Evolutionary conservation across 441 rosid species (phyloP).

Genomic region (Erodium texanum): DNA sequence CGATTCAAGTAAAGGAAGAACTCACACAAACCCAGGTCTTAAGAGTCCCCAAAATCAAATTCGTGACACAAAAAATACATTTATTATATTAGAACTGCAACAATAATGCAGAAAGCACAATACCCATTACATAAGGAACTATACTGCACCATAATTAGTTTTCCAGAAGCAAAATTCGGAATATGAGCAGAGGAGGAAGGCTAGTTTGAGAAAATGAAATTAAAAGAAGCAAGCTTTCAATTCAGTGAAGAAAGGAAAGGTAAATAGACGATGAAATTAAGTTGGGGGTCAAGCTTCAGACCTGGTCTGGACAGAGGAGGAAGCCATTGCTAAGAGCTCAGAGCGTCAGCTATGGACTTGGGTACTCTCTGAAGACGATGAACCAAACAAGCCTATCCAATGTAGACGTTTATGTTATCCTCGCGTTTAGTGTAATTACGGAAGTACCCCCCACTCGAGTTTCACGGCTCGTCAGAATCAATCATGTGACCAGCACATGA

Average conservation of each 20-base stretch:
- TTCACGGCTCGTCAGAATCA: background rate
- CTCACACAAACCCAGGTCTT: background rate
- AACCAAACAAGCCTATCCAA: background rate
- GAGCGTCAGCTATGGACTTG: slow-evolving; percentile 24
- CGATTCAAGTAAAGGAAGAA: background rate
- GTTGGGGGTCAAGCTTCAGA: slow-evolving; percentile 12
- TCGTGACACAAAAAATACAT: background rate
- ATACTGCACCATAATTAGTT: background rate
- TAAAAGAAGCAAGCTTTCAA: background rate
- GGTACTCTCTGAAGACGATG: background rate
- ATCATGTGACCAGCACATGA: too few species aligned
- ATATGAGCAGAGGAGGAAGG: background rate
- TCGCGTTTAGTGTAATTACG: background rate
- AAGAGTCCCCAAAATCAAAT: background rate
- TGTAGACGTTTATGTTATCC: background rate
- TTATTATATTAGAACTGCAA: background rate
- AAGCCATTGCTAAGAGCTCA: slow-evolving; percentile 37
- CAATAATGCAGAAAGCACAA: background rate
- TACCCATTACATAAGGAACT: background rate
- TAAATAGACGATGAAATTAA: background rate
- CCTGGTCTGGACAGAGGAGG: slow-evolving; percentile 61
- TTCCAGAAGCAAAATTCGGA: slow-evolving; percentile 4
- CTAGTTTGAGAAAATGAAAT: background rate
- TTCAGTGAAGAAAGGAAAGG: background rate
- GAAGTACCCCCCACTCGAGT: background rate